These are phyloP conservation scores for Aureobasidium lini DNA, from an alignment of 2,329 filamentous ascomycete species.

Conservation along the genomic window DNA sequence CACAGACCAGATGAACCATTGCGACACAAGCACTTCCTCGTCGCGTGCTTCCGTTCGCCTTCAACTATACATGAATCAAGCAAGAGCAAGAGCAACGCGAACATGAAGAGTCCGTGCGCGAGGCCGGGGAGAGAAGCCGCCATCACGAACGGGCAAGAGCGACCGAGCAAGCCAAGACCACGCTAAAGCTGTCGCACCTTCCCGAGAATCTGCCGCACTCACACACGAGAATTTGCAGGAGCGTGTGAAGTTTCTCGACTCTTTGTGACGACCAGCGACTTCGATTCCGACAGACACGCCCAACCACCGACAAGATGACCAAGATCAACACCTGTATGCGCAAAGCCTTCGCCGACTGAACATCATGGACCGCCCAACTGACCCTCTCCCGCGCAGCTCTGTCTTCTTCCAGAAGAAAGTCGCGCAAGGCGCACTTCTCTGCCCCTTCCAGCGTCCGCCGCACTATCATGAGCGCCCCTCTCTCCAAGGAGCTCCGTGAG, in stretches of 20 bases:
- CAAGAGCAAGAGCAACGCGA: background rate
- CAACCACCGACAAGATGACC: constrained; percentile 52
- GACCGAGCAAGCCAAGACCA: too few species aligned
- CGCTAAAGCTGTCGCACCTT: too few species aligned
- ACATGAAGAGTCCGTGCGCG: background rate
- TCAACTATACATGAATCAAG: background rate
- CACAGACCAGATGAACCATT: background rate
- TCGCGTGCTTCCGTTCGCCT: background rate
- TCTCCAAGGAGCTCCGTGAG: constrained; percentile 95
- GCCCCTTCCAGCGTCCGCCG: constrained; percentile 91
- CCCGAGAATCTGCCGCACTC: constrained; percentile 9
- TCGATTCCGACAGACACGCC: constrained; percentile 11
- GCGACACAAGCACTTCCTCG: background rate
- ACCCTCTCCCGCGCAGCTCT: constrained; percentile 41
- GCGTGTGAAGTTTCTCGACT: background rate
- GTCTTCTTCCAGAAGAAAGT: constrained; percentile 90
- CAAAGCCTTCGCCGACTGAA: background rate
- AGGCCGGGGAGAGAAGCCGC: background rate
- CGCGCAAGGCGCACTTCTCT: constrained; percentile 95
- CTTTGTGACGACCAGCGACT: constrained; percentile 14
- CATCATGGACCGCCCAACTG: background rate
- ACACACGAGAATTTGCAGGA: constrained; percentile 1
- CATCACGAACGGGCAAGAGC: too few species aligned
- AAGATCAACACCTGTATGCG: constrained; percentile 58
- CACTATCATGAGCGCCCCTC: constrained; percentile 91